Evolutionary conservation across 108 stramenopile species (phyloP).

Genomic region (Fragilaria radians): DNA sequence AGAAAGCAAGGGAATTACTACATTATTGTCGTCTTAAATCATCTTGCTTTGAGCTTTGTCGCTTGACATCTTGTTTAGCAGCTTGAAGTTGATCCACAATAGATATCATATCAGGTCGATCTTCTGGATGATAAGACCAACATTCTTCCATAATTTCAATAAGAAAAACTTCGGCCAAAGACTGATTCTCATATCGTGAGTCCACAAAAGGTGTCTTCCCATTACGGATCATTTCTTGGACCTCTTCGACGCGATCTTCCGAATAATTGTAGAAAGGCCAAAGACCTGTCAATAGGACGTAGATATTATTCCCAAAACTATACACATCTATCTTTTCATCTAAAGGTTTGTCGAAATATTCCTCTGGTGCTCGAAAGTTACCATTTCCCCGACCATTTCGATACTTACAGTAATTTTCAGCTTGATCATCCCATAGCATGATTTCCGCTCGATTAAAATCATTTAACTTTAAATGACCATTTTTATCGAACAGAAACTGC

Average conservation of each 20-base stretch:
- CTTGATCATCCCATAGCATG: conserved; percentile 44
- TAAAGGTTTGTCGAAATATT: conserved; percentile 40
- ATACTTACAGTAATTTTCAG: conserved; percentile 51
- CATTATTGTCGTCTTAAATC: no score
- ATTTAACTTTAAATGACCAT: conserved; percentile 49
- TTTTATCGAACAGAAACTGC: conserved; percentile 44
- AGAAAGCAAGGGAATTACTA: no score
- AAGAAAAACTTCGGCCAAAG: conserved; percentile 22
- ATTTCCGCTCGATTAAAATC: conserved; percentile 76
- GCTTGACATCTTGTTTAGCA: not conserved
- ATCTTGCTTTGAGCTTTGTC: no score
- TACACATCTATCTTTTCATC: conserved; percentile 68
- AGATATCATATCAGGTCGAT: conserved; percentile 21
- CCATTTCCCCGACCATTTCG: conserved; percentile 48
- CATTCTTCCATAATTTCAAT: conserved; percentile 34
- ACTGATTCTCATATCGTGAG: conserved; percentile 22
- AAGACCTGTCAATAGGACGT: conserved; percentile 38
- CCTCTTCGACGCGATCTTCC: conserved; percentile 10
- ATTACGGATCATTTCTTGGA: conserved; percentile 9
- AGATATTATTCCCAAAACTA: conserved; percentile 52
- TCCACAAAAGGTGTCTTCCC: conserved; percentile 27
- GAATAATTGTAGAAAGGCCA: conserved; percentile 22
- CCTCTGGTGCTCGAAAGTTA: conserved; percentile 59
- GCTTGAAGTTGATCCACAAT: not conserved
- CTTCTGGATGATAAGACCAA: conserved; percentile 28